These are phyloP conservation scores for Fraxinus greggii DNA, from an alignment of 305 asterid species.

Conservation along the genomic window DNA sequence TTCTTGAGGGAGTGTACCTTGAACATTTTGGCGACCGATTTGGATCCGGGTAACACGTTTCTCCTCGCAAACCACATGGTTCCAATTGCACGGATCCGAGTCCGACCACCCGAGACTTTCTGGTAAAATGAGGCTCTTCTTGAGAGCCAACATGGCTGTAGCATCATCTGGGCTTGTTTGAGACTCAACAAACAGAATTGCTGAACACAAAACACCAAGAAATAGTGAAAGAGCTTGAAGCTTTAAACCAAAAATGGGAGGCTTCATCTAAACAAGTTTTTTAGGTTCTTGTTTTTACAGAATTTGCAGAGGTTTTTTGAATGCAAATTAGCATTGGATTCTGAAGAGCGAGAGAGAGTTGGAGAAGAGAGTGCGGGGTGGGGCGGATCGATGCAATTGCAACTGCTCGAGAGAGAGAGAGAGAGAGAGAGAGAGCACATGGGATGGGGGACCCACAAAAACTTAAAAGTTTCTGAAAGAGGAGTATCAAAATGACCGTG, in stretches of 20 bases:
- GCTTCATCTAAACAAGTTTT: constrained; percentile 16
- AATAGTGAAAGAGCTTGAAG: constrained; percentile 39
- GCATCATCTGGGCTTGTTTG: constrained; percentile 47
- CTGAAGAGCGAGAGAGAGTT: constrained; percentile 16
- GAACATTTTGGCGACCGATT: constrained; percentile 61
- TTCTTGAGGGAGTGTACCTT: constrained; percentile 71
- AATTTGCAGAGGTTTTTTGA: constrained; percentile 9
- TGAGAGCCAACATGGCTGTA: constrained; percentile 66
- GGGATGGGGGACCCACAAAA: constrained; percentile 39
- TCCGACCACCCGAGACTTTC: constrained; percentile 57
- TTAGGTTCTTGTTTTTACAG: constrained; percentile 16
- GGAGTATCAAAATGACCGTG: constrained; percentile 35
- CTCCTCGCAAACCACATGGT: constrained; percentile 51
- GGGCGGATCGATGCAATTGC: not conserved
- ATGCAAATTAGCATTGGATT: constrained; percentile 24
- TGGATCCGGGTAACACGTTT: constrained; percentile 84
- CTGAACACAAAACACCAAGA: constrained; percentile 39
- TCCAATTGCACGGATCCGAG: constrained; percentile 89
- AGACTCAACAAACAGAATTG: constrained; percentile 32
- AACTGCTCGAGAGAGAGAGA: not conserved
- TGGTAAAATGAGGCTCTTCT: constrained; percentile 57
- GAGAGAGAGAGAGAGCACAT: constrained; percentile 48
- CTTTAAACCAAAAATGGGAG: constrained; percentile 37
- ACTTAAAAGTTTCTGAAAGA: constrained; percentile 25
- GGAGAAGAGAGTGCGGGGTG: constrained; percentile 12